Base-by-base conservation (phyloP, 2,329 filamentous ascomycete genomes). In the Paramyrothecium sp. region DNA sequence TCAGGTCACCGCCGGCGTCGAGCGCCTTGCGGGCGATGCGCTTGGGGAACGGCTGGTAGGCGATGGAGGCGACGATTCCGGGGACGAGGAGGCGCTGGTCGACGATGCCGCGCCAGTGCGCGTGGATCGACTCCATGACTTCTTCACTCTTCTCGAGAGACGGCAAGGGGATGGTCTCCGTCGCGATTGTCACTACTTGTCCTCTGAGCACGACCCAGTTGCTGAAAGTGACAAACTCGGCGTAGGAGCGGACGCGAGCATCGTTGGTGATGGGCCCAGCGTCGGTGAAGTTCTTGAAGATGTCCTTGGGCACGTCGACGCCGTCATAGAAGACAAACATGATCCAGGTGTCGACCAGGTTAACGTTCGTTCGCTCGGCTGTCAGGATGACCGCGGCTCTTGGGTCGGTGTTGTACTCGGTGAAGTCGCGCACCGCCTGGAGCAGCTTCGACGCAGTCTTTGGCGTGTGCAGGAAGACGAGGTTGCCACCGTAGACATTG, bases 271-370 rank as follows among this genome's bases (percentile, higher is more conserved):
- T 59, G 2, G 78, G 78, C 5, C 50, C 41, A 8, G 56, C 51
- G 22, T 56, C 44, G 47, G 58, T 58, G 67, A 89, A 89, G 56
- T 80, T 79, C 56, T 79, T 75, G 58, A 89, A 88, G 2, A 82
- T 76, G 4, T 74, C 79, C 1, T 72, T 64, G 1, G 85, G 84
- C 0, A 79, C 79, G 53, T 71, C 68, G 0, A 78, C 76, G 1
- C 82, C 86, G 67, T 89, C 82, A 67, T 88, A 88, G 72, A 86
- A 88, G 38, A 85, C 66, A 69, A 88, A 88, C 58, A 89, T 69
- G 57, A 85, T 76, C 82, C 83, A 87, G 20, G 81, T 57, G 59
- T 86, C 75, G 2, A 75, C 65, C 3, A 72, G 61, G 0, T 76
- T 76, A 17, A 79, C 50, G 11, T 30, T 51, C 7, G 57, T 55